Base-by-base conservation (phyloP, 2,329 filamentous ascomycete genomes). In the Dothiorella sarmentorum region DNA sequence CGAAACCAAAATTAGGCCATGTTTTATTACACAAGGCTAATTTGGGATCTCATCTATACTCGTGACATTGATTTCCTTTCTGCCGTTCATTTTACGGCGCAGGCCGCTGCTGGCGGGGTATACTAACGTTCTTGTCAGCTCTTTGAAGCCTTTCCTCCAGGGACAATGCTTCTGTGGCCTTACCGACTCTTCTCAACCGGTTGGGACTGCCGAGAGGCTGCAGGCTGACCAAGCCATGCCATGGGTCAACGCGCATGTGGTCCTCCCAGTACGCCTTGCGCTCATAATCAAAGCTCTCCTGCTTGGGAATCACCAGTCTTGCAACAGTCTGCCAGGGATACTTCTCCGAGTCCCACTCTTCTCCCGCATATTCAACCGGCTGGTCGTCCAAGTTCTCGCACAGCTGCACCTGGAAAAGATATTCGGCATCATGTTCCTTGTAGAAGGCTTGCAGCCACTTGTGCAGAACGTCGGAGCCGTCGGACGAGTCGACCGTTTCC, bases 301-400 rank as follows among this genome's bases (percentile, higher is more conserved):
- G 75, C 62, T 72, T 71, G 2, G 73, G 74, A 11, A 76, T 68
- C 17, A 69, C 64, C 13, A 76, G 63, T 24, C 65, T 72, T 1
- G 74, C 78, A 5, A 80, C 72, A 1, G 75, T 77, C 62, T 80
- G 75, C 67, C 73, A 80, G 1, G 77, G 78, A 57, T 77, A 80
- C 45, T 76, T 79, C 35, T 74, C 71, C 3, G 71, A 66, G 45
- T 81, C 76, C 77, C 77, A 80, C 6, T 71, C 66, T 20, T 67
- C 74, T 10, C 76, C 75, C 13, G 71, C 69, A 58, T 77, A 75
- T 60, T 78, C 74, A n/a, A 78, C 71, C 0, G 74, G 73, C 63
- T 80, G 76, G 17, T 80, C 75, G 1, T 75, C 66, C 0, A 81
- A 66, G 56, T 79, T 76, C 53, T 79, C 76, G 9, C 74, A 71